Evolutionary conservation across 2,329 filamentous ascomycete genomes (phyloP).

Genomic region (Paradendryphiella salina): DNA sequence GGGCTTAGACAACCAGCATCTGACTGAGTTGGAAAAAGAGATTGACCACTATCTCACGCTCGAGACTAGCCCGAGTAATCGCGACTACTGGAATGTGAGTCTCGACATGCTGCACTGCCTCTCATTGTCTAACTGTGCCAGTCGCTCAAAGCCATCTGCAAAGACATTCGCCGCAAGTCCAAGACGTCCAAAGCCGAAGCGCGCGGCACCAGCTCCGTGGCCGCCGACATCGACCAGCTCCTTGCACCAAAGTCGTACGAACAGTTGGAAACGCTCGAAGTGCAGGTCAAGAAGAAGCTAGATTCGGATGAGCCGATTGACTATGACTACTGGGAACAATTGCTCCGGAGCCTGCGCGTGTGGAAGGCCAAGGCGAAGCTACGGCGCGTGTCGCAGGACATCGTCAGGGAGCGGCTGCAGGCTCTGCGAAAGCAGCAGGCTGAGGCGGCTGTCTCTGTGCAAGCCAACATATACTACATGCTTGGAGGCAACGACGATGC

Average conservation of each 20-base stretch:
- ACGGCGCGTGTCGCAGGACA: constrained; percentile 73
- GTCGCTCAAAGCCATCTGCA: constrained; percentile 82
- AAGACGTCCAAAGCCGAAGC: constrained; percentile 65
- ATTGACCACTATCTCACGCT: constrained; percentile 78
- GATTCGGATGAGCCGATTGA: constrained; percentile 89
- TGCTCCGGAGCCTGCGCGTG: constrained; percentile 79
- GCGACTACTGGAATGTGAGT: constrained; percentile 79
- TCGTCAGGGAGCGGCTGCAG: constrained; percentile 70
- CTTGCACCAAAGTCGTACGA: constrained; percentile 82
- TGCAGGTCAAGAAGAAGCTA: constrained; percentile 83
- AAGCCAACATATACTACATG: constrained; percentile 57
- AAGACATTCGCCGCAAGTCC: constrained; percentile 70
- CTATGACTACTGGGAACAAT: constrained; percentile 95
- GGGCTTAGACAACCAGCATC: constrained; percentile 65
- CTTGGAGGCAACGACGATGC: constrained; percentile 23
- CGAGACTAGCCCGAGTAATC: constrained; percentile 75
- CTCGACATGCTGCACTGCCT: constrained; percentile 16
- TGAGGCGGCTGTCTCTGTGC: constrained; percentile 64
- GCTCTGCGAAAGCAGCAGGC: constrained; percentile 68
- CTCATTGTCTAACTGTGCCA: constrained; percentile 41
- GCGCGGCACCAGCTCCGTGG: constrained; percentile 78
- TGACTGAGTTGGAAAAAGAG: constrained; percentile 78
- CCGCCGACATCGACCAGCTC: constrained; percentile 84
- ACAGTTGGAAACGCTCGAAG: constrained; percentile 83
- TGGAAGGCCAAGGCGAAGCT: constrained; percentile 92